These are phyloP conservation scores for Gracilaria gracilis DNA, from an alignment of 23 red algal genomes.

Conservation along the genomic window DNA sequence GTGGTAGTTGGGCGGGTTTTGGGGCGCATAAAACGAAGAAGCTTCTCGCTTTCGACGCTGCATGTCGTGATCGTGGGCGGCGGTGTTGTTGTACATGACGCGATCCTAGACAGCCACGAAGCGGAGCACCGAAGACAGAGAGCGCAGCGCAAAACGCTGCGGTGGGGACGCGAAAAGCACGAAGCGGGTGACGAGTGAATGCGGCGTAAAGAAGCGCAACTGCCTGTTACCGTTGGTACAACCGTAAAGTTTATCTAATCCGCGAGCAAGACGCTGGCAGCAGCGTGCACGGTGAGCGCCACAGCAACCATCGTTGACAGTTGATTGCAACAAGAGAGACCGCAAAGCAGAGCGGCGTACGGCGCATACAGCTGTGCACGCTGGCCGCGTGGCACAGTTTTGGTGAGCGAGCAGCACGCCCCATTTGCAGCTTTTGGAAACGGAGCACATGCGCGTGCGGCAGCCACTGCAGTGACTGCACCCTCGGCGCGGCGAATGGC, in stretches of 20 bases:
- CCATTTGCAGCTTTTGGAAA: too few relatives aligned
- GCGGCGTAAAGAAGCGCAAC: background rate
- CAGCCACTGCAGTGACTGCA: background rate
- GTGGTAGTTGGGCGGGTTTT: conserved; percentile 10
- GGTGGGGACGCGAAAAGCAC: background rate
- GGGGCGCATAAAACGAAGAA: background rate
- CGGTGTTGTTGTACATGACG: conserved; percentile 18
- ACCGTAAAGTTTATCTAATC: too few relatives aligned
- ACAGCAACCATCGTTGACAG: background rate
- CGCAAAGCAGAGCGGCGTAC: too few relatives aligned
- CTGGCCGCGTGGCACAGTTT: background rate
- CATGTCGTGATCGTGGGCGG: background rate
- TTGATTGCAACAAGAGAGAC: too few relatives aligned
- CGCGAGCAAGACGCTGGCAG: too few relatives aligned
- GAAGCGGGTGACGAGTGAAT: background rate
- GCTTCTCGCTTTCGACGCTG: conserved; percentile 17
- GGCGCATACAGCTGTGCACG: background rate
- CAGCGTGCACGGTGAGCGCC: background rate
- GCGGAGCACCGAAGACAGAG: background rate
- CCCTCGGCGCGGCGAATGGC: background rate
- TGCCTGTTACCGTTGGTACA: background rate
- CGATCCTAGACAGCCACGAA: background rate
- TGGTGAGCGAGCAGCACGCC: background rate
- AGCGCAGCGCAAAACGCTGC: background rate
- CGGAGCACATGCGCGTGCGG: too few relatives aligned